These are phyloP conservation scores for Russula olivacea DNA, from an alignment of 768 basidiomycete genomes.

Conservation along the genomic window DNA sequence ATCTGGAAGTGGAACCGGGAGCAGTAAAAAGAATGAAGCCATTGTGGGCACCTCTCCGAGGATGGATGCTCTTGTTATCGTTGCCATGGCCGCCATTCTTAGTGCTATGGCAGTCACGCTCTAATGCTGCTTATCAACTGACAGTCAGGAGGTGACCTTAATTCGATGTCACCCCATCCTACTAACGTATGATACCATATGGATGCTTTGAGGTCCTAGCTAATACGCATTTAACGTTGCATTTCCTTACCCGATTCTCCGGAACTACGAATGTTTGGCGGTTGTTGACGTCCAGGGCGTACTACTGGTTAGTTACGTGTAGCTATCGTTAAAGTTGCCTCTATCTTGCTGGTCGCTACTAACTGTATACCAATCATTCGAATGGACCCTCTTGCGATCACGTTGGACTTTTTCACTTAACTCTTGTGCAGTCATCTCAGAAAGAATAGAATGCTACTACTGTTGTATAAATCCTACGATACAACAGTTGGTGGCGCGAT, in stretches of 20 bases:
- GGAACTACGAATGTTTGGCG: not conserved
- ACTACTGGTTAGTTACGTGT: conserved; percentile 8
- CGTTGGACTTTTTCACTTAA: too few relatives aligned
- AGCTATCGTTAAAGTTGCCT: not conserved
- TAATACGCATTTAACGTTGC: not conserved
- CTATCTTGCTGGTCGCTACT: not conserved
- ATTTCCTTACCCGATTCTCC: not conserved
- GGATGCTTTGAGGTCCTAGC: not conserved
- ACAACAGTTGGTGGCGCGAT: too few relatives aligned
- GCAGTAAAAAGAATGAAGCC: not conserved
- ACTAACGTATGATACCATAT: conserved; percentile 12
- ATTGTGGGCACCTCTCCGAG: not conserved
- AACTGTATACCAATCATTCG: not conserved
- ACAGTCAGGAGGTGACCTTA: not conserved
- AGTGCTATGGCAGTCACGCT: not conserved
- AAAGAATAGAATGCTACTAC: too few relatives aligned
- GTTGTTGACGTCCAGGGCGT: not conserved
- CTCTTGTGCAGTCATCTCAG: too few relatives aligned
- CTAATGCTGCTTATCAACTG: not conserved
- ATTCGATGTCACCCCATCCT: not conserved
- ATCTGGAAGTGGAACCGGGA: too few relatives aligned
- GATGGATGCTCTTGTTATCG: not conserved
- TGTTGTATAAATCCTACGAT: too few relatives aligned
- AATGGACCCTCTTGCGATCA: not conserved
- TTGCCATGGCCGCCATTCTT: not conserved